These are phyloP conservation scores for Berberis vulgaris DNA, from an alignment of 164 flowering plant genomes.

Conservation along the genomic window DNA sequence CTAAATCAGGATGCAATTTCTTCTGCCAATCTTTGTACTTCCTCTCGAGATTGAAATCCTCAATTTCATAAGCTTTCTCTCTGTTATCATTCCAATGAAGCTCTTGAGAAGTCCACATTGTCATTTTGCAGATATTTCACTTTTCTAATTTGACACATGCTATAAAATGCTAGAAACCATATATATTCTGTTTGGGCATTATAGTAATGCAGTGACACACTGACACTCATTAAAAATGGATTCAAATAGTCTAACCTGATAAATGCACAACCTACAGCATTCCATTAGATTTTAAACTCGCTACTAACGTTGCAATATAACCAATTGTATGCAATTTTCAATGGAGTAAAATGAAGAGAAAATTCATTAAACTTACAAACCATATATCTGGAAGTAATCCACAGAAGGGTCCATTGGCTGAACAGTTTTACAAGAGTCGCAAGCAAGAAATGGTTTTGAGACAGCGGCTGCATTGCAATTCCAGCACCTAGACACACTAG, in stretches of 20 bases:
- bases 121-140: not conserved
- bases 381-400: conserved; percentile 80
- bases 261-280: no score
- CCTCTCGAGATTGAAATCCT: conserved; percentile 47
- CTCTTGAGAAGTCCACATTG: not conserved
- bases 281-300: no score
- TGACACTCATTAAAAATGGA: no score
- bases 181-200: no score
- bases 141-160: no score
- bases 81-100: conserved; percentile 22
- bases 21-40: conserved; percentile 96
- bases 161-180: no score
- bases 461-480: conserved; percentile 30
- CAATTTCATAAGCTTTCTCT: conserved; percentile 52
- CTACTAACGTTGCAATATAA: no score
- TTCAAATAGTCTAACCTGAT: no score
- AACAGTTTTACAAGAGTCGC: conserved; percentile 53
- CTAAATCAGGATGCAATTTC: conserved; percentile 94
- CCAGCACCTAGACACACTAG: conserved; percentile 39
- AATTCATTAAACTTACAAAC: conserved; percentile 40
- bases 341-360: not conserved
- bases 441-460: conserved; percentile 44
- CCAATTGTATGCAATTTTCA: not conserved
- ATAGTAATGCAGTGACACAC: no score
- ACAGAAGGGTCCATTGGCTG: conserved; percentile 74